Conservation (phyloP, 805 yeast genomes). For the Wickerhamiella nectarea region DNA sequence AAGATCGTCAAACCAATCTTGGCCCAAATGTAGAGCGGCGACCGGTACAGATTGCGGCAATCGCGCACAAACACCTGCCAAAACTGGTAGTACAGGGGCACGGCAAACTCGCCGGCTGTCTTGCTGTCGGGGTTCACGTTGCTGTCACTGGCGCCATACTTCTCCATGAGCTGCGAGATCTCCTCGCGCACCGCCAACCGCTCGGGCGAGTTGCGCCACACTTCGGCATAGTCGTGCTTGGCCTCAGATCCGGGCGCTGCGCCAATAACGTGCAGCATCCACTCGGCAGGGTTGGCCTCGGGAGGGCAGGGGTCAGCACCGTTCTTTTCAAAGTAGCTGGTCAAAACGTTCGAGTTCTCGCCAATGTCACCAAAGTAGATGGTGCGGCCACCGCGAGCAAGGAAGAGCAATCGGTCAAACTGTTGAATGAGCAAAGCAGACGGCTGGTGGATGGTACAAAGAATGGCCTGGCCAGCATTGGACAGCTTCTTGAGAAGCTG, state of each 20-base stretch:
- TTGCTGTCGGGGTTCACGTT: conserved; percentile 14
- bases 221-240: conserved; percentile 46
- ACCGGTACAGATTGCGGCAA: conserved; percentile 39
- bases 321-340: conserved; percentile 52
- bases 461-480: conserved; percentile 57
- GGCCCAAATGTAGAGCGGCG: conserved; percentile 47
- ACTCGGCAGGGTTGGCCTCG: conserved; percentile 63
- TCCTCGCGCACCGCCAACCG: conserved; percentile 25
- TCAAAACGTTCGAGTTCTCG: conserved; percentile 41
- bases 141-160: conserved; percentile 21
- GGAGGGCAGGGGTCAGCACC: conserved; percentile 56
- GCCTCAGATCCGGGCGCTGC: conserved; percentile 65
- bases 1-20: conserved; percentile 38
- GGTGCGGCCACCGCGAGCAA: conserved; percentile 65
- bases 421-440: conserved; percentile 55
- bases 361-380: conserved; percentile 78
- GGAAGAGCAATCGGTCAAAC: conserved; percentile 51
- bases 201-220: conserved; percentile 44
- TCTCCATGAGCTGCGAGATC: conserved; percentile 25
- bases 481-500: conserved; percentile 54
- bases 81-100: conserved; percentile 36
- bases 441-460: conserved; percentile 70
- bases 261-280: conserved; percentile 59
- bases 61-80: conserved; percentile 32
- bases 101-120: conserved; percentile 29